Base-by-base conservation (phyloP, 2,329 filamentous ascomycete genomes). In the Colletotrichum ledebouriae region DNA sequence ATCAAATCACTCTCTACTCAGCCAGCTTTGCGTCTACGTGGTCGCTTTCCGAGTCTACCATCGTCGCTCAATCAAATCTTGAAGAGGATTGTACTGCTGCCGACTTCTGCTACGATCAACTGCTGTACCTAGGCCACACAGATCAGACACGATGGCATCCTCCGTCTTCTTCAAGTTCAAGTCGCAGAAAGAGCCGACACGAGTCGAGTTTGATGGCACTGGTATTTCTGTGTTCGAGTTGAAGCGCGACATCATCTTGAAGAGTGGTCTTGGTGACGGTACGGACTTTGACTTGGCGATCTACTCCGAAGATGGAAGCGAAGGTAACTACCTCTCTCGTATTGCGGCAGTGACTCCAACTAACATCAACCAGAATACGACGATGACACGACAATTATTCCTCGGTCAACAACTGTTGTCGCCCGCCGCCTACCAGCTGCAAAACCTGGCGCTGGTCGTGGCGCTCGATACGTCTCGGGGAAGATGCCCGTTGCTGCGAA, bases 111-210 rank as follows among this genome's bases (percentile, higher is more conserved):
- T 20, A 34, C 33, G 64, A 62, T 60, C 66, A 59, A 47, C 61
- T 59, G 34, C n/a, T 49, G 61, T 69, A 46, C 44, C 34, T 56
- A 60, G 13, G 50, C 20, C 10, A 59, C 47, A 39, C 50, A 39
- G 33, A 17, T 22, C 44, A 59, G 42, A 58, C 83, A 89, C 76
- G 76, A 98, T 98, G 94, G 89, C 94, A 78, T 97, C 96, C 65
- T 98, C 94, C 73, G 96, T 99, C 78, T 98, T 98, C 83, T 99
- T 98, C 92, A 97, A 97, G 84, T 99, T 99, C 90, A 98, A 98
- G 84, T 98, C 95, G 74, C 94, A 97, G 79, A 98, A 94, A 84
- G 96, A 98, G 78, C 93, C 94, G 69, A 94, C 94, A 66, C 90
- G 94, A 77, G 94, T 99, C 76, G 93, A 94, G 77, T 98, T 99